phyloP scores from a whole-genome alignment of 257 asterid genomes.

The Primulina tabacum region DNA sequence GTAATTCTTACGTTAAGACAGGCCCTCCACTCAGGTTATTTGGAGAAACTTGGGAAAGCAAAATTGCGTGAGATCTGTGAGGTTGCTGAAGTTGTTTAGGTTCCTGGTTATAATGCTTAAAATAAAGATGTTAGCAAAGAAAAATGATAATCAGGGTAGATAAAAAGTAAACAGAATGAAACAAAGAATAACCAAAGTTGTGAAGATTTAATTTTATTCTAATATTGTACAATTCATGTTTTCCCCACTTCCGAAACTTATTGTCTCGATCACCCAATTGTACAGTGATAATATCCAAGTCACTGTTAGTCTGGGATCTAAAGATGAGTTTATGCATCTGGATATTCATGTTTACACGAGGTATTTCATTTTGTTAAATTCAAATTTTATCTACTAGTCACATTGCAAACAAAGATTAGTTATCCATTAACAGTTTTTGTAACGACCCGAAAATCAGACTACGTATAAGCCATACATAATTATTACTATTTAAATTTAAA shows the following conservation, averaged over 20 bases:
- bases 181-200: constrained; percentile 9
- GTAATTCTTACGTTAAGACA: constrained; percentile 69
- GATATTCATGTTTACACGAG: too few species aligned
- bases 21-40: constrained; percentile 71
- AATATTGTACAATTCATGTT: background rate
- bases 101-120: constrained; percentile 60
- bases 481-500: too few species aligned
- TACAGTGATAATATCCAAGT: too few species aligned
- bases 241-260: too few species aligned
- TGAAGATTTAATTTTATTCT: background rate
- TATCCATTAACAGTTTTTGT: background rate
- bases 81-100: constrained; percentile 75
- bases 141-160: constrained; percentile 17
- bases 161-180: constrained; percentile 1
- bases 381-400: too few species aligned
- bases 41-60: constrained; percentile 74
- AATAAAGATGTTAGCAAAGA: constrained; percentile 22
- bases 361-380: too few species aligned
- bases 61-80: constrained; percentile 74
- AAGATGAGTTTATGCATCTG: too few species aligned
- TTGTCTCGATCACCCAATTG: too few species aligned
- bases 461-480: too few species aligned
- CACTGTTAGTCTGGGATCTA: too few species aligned
- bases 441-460: too few species aligned
- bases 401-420: too few species aligned